Base-by-base conservation (phyloP, 192 early-diverging fungal species). In the Coemansia sp. region DNA sequence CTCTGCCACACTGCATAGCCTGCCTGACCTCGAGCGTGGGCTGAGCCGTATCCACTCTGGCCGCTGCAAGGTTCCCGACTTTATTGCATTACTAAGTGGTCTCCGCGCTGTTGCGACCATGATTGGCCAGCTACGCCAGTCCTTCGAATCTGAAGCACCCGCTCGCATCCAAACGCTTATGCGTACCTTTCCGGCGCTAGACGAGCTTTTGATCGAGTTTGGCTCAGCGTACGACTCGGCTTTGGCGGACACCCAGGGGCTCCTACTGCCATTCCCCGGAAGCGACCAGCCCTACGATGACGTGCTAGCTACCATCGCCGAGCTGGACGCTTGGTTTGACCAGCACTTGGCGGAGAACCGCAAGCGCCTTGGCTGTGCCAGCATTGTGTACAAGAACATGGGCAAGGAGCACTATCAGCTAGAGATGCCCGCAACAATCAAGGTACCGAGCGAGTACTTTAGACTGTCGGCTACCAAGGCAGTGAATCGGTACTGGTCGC, bases 381-480 rank as follows among this genome's bases (percentile, higher is more conserved):
- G 88, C 63, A 77, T 96, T 36, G 77, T 81, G 4, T 99, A 92
- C 86, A 92, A 91, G 66, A 88, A 96, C 80, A 82, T 97, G 59
- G 95, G 96, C 45, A 99, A 99, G 77, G 98, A 99, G 70, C 88
- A 92, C 17, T 96, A 94, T 74, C 94, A 95, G 77, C 67, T 99
- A n/a, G 95, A 99, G 69, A 83, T 95, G 8, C 90, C 95, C 0
- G 86, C 87, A 34, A 85, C 77, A 41, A 77, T 90, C 46, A 87
- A 90, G 33, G 92, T 95, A 33, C 95, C 96, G 0, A 64, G 65
- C 44, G 80, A 88, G 63, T 99, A 94, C 90, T 83, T 84, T 36
- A 77, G 87, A 34, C 77, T 93, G 66, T 95, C 92, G 4, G 84
- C 88, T 27, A 99, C 96, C 3, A 85, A 87, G 72, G 91, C 88